A percentile compares a stretch with the other conserved stretches of the same genome.
These are phyloP conservation scores for Fabrea salina DNA, from an alignment of 169 alveolate genomes.

Conservation along the genomic window DNA sequence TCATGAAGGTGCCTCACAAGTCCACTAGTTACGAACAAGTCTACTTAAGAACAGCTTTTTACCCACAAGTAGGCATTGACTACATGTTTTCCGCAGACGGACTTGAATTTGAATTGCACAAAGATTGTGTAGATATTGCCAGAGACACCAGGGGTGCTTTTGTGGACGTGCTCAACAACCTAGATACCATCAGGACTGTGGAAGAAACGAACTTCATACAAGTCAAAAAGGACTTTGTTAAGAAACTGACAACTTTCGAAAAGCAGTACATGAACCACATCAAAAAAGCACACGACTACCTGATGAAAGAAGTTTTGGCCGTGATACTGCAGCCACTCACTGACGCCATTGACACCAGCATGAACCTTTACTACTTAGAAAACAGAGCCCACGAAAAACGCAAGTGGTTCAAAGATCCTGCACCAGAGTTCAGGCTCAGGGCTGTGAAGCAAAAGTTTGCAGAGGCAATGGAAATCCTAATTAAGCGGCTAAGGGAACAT, in stretches of 20 bases:
- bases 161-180: background rate
- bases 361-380: conserved; percentile 23
- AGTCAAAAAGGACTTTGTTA: background rate
- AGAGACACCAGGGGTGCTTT: background rate
- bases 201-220: background rate
- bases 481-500: background rate
- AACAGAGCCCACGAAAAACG: conserved; percentile 27
- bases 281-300: background rate
- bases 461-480: conserved; percentile 26
- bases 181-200: background rate
- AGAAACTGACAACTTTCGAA: conserved; percentile 19
- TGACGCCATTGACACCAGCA: conserved; percentile 18
- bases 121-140: background rate
- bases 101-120: background rate
- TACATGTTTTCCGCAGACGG: background rate
- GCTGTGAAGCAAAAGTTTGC: conserved; percentile 20
- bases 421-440: conserved; percentile 19
- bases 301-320: background rate
- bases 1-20: conserved; percentile 31
- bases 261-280: conserved; percentile 1
- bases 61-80: conserved; percentile 2
- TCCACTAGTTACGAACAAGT: conserved; percentile 15
- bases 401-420: conserved; percentile 27
- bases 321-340: background rate
- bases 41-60: conserved; percentile 22